Evolutionary conservation across 306 rosid species (phyloP), one percentile per base, ranked within the genome.

Genomic region (Trifolium pratense): DNA sequence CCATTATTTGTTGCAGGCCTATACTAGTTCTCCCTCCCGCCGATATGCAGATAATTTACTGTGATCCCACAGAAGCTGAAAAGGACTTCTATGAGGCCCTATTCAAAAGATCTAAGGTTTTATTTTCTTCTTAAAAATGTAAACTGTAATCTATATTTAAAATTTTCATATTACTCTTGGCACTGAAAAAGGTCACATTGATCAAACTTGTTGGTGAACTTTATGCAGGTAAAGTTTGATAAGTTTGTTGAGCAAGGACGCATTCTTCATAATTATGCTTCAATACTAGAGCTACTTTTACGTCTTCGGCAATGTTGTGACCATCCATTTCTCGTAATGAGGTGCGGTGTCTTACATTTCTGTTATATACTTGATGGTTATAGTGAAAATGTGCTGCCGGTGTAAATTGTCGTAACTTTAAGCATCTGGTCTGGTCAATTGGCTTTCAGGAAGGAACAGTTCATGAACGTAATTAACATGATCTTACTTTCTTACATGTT

Each of bases 291-390:
- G 88, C 80, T 93, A 59, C 97, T 93, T 75, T 89, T 93, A 83
- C 98, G 98, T 71, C 98, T 93, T 68, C 93, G 97, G 60, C 98
- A 93, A 77, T 93, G 98, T 61, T 93, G 98, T 58, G 97, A 93
- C 81, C 97, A 93, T 79, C 98, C 98, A 26, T 93, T 91, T 89
- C 97, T 93, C 73, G 98, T 93, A 74, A 91, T 91, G 98, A 93
- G 98, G 98, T 93, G 81, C 17, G 59, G 21, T 48, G 60, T 26
- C 53, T 70, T 55, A 31, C 56, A 52, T 68, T 71, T 17, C 32
- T 68, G 61, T 58, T 51, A 16, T 56, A 29, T 48, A 31, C 63
- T 26, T 77, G 72, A 59, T 21, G 36, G 48, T 64, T 32, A 45
- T 60, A 25, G 60, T 4, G 31, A 66, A 48, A 29, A 69, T 77